phyloP scores from a whole-genome alignment of 805 yeast species.

The Saccharomycodes ludwigii region DNA sequence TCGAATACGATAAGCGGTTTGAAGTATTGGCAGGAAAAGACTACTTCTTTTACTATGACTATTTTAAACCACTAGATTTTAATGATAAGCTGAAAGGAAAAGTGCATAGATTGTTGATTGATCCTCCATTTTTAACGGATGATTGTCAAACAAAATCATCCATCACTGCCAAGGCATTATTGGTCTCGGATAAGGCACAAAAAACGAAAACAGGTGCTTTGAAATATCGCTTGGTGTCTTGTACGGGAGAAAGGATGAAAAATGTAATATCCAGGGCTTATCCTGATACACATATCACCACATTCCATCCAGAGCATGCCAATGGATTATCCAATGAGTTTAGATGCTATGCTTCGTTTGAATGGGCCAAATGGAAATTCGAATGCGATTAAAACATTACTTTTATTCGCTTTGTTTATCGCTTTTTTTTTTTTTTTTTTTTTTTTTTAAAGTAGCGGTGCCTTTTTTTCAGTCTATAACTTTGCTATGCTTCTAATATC shows the following conservation, averaged over 20 bases:
- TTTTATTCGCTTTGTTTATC: too few relatives aligned
- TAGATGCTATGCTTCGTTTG: slow-evolving; percentile 71
- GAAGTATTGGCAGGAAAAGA: slow-evolving; percentile 55
- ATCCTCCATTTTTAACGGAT: slow-evolving; percentile 78
- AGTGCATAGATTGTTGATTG: slow-evolving; percentile 64
- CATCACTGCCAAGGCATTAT: slow-evolving; percentile 46
- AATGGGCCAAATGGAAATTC: slow-evolving; percentile 58
- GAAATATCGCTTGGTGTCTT: slow-evolving; percentile 46
- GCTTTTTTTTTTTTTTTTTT: too few relatives aligned
- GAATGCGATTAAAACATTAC: too few relatives aligned
- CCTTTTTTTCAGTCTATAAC: too few relatives aligned
- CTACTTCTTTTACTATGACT: slow-evolving; percentile 65
- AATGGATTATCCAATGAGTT: slow-evolving; percentile 84
- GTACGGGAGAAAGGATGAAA: slow-evolving; percentile 85
- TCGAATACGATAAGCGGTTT: slow-evolving; percentile 74
- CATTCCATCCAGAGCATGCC: slow-evolving; percentile 67
- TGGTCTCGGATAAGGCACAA: slow-evolving; percentile 27
- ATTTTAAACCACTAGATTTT: slow-evolving; percentile 50
- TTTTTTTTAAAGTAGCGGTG: too few relatives aligned
- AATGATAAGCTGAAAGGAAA: slow-evolving; percentile 44
- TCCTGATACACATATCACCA: slow-evolving; percentile 52
- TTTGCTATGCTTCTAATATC: too few relatives aligned
- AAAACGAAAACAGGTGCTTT: slow-evolving; percentile 29
- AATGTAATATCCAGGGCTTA: slow-evolving; percentile 47
- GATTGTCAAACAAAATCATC: slow-evolving; percentile 72